A percentile compares a stretch with the other conserved stretches of the same genome.
phyloP scores from a whole-genome alignment of 768 basidiomycete species.

The Kwoniella sp. region DNA sequence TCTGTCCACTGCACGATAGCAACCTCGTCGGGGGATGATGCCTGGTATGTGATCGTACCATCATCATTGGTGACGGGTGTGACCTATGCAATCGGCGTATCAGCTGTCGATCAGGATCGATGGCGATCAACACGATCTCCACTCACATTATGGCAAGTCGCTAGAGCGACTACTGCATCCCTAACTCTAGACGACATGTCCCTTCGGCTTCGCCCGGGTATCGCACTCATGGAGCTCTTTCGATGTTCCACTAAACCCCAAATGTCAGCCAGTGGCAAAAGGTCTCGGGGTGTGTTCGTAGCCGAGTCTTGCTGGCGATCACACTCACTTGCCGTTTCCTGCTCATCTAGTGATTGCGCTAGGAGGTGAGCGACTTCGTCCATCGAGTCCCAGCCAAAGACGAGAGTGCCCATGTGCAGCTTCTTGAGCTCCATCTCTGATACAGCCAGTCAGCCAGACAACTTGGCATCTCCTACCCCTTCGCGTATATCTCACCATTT shows the following conservation, averaged over 20 bases:
- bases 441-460: neutral
- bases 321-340: constrained; percentile 5
- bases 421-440: constrained; percentile 99
- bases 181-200: constrained; percentile 92
- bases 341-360: constrained; percentile 72
- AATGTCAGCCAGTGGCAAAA: neutral
- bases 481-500: constrained; percentile 79
- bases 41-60: constrained; percentile 91
- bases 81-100: constrained; percentile 61
- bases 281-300: too few relatives aligned
- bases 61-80: constrained; percentile 94
- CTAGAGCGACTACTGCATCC: constrained; percentile 88
- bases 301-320: neutral
- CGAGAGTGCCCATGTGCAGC: constrained; percentile 97
- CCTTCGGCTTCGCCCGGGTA: constrained; percentile 74
- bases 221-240: constrained; percentile 64
- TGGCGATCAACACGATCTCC: neutral
- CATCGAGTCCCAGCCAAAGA: constrained; percentile 96
- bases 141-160: constrained; percentile 89
- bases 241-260: constrained; percentile 10
- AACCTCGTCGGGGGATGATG: constrained; percentile 97
- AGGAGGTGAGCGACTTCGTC: constrained; percentile 94
- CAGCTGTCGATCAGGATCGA: too few relatives aligned
- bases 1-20: constrained; percentile 98
- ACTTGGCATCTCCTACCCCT: too few relatives aligned